Percentiles rank a stretch among this genome's conserved stretches.
Conservation (phyloP, 106 monocot genomes). For the Dioscorea dumetorum region DNA sequence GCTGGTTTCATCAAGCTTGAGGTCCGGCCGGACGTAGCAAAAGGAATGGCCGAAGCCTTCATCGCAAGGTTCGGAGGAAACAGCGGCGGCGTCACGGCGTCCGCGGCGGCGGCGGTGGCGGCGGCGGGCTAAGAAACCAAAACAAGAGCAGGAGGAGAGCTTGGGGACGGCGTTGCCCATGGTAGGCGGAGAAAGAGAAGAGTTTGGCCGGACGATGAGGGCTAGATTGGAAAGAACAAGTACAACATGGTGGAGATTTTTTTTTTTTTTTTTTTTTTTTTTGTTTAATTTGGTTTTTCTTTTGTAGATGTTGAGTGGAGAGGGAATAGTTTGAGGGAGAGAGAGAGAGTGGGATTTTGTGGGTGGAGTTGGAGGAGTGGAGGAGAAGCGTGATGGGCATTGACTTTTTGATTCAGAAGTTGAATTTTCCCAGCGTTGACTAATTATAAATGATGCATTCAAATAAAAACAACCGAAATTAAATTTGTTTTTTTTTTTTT, state of each 20-base stretch:
- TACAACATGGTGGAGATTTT: not conserved
- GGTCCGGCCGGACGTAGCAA: constrained; percentile 64
- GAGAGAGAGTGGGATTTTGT: not conserved
- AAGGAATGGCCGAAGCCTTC: constrained; percentile 84
- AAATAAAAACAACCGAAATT: no score
- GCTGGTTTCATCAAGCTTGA: constrained; percentile 9
- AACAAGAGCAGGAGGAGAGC: constrained; percentile 12
- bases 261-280: no score
- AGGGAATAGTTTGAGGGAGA: not conserved
- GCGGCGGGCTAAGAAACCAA: not conserved
- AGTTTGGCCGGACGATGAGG: not conserved
- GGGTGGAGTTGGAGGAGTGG: not conserved
- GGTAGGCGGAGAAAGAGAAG: not conserved
- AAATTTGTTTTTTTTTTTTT: no score
- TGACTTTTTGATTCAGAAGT: not conserved
- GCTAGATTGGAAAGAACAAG: not conserved
- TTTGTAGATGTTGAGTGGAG: not conserved
- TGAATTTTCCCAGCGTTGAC: not conserved
- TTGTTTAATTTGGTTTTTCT: no score
- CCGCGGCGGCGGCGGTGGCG: constrained; percentile 6
- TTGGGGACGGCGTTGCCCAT: constrained; percentile 49
- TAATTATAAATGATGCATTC: not conserved
- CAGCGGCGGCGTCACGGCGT: constrained; percentile 29
- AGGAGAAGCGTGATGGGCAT: not conserved
- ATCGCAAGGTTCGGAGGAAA: constrained; percentile 44